Evolutionary conservation across 2,329 filamentous ascomycete species (phyloP).

Genomic region (Diaporthe citriasiana): DNA sequence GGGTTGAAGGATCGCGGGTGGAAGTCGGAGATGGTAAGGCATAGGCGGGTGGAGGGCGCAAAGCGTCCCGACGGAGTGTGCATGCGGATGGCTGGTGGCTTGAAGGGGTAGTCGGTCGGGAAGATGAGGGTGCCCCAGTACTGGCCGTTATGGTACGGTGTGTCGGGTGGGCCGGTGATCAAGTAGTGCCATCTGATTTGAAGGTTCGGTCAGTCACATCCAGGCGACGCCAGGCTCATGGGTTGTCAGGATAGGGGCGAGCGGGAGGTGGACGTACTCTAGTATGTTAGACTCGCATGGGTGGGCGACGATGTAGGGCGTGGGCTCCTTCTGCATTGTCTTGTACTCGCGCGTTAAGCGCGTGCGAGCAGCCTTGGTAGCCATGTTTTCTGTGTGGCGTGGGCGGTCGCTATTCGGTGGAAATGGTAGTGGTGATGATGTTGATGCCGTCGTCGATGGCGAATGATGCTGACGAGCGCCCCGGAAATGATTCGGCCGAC

Average conservation of each 20-base stretch:
- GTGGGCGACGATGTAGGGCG: slow-evolving; percentile 89
- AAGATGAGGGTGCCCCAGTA: slow-evolving; percentile 99
- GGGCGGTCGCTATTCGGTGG: neutral
- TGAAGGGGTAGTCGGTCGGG: slow-evolving; percentile 96
- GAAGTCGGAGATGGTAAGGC: slow-evolving; percentile 96
- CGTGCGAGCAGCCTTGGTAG: slow-evolving; percentile 42
- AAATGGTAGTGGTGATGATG: neutral
- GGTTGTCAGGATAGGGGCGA: neutral
- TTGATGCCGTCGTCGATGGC: slow-evolving; percentile 7
- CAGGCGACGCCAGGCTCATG: neutral
- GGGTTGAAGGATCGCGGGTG: slow-evolving; percentile 99
- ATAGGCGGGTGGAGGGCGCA: slow-evolving; percentile 91
- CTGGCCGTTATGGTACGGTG: slow-evolving; percentile 93
- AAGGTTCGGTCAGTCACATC: slow-evolving; percentile 42
- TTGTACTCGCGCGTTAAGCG: slow-evolving; percentile 73
- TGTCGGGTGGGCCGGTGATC: slow-evolving; percentile 93
- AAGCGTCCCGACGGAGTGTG: slow-evolving; percentile 97
- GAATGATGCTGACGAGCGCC: slow-evolving; percentile 13
- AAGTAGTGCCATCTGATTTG: slow-evolving; percentile 87
- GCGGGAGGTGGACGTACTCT: slow-evolving; percentile 69
- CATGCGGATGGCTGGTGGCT: slow-evolving; percentile 97
- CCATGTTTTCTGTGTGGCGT: slow-evolving; percentile 35
- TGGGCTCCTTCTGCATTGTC: slow-evolving; percentile 78
- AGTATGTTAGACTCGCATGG: slow-evolving; percentile 93
- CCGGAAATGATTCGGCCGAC: slow-evolving; percentile 16